Evolutionary conservation across 2,329 filamentous ascomycete species (phyloP).

Genomic region (Colletotrichum falcatum): DNA sequence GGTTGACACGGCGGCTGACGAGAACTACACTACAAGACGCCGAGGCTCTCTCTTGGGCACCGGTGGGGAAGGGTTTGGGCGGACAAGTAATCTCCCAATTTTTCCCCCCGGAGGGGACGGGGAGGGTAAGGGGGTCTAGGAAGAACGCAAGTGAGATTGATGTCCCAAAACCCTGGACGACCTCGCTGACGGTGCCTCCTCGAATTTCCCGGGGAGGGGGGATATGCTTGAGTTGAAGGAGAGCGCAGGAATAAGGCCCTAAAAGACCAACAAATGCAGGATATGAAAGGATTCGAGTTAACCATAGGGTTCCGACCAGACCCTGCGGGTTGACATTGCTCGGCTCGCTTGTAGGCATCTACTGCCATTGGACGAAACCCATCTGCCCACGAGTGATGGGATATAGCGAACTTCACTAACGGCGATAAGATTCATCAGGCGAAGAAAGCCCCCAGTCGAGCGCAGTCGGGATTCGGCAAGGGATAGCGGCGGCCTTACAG

Average conservation of each 20-base stretch:
- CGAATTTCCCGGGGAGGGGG: background rate
- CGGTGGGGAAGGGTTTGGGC: conserved; percentile 2
- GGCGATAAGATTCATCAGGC: background rate
- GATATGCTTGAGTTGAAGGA: background rate
- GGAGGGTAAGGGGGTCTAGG: too few relatives aligned
- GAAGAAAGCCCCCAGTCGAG: background rate
- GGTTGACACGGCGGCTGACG: conserved; percentile 7
- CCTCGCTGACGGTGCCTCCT: conserved; percentile 5
- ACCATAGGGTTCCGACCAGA: conserved; percentile 5
- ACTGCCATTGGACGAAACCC: background rate
- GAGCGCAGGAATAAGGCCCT: background rate
- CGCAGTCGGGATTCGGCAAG: background rate
- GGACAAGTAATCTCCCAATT: conserved; percentile 1
- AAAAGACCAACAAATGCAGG: background rate
- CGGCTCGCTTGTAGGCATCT: background rate
- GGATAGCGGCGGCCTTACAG: conserved; percentile 8
- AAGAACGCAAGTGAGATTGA: conserved; percentile 1
- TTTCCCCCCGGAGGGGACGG: background rate
- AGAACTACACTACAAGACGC: background rate
- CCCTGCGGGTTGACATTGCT: background rate
- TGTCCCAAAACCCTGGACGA: conserved; percentile 12
- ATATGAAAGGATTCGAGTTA: background rate
- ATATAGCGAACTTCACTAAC: background rate
- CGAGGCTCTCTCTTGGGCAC: conserved; percentile 8
- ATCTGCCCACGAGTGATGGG: conserved; percentile 8